phyloP scores from a whole-genome alignment of 2,329 filamentous ascomycete species.

The Helicocarpus griseus region DNA sequence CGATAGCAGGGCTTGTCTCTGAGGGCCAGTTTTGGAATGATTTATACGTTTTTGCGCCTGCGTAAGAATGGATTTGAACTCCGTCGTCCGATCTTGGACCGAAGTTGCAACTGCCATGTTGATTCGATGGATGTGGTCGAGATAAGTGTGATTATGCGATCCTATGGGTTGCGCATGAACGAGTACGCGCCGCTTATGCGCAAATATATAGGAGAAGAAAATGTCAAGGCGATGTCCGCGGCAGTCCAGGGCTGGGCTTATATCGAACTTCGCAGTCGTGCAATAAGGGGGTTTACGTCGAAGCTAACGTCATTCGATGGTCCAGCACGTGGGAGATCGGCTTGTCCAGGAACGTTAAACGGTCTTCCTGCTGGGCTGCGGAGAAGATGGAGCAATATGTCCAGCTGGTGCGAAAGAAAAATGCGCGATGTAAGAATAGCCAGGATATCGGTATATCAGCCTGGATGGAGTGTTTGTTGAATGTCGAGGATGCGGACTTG shows the following conservation, averaged over 20 bases:
- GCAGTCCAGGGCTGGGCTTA: no score
- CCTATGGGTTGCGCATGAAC: background rate
- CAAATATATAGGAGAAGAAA: background rate
- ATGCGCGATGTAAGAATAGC: no score
- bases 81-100: conserved; percentile 91
- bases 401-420: no score
- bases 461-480: background rate
- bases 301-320: background rate
- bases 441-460: no score
- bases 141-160: background rate
- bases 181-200: background rate
- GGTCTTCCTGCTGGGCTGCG: background rate
- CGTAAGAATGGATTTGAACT: conserved; percentile 84
- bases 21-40: conserved; percentile 64
- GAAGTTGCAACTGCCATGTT: conserved; percentile 40
- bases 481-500: background rate
- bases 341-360: no score
- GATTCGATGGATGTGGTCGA: background rate
- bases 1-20: conserved; percentile 70
- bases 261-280: background rate
- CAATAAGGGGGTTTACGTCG: background rate
- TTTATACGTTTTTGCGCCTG: conserved; percentile 75
- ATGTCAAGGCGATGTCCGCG: background rate
- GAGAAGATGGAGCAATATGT: no score
- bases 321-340: no score